Evolutionary conservation across 2,329 filamentous ascomycete genomes (phyloP).

Genomic region (Ascocoryne sarcoides): DNA sequence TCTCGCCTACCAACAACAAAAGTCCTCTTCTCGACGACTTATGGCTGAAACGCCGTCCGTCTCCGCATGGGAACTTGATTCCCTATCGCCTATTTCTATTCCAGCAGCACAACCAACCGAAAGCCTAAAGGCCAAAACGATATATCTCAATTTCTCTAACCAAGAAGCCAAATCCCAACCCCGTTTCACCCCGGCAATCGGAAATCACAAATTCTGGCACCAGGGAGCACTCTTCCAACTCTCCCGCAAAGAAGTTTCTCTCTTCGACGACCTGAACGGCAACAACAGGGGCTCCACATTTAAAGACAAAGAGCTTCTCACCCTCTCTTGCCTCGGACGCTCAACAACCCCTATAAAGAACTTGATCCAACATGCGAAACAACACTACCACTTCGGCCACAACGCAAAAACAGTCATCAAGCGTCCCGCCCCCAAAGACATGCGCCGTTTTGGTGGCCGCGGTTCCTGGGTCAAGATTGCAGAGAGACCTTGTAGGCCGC

Average conservation of each 20-base stretch:
- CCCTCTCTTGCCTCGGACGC: constrained; percentile 47
- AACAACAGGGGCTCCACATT: constrained; percentile 27
- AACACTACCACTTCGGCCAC: constrained; percentile 42
- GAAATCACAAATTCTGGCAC: constrained; percentile 46
- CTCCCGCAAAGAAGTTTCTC: constrained; percentile 17
- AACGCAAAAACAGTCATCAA: constrained; percentile 51
- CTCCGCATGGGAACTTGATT: constrained; percentile 42
- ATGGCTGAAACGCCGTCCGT: constrained; percentile 47
- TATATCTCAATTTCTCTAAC: constrained; percentile 51
- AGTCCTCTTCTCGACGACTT: constrained; percentile 42
- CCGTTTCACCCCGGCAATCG: constrained; percentile 45
- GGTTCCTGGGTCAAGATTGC: constrained; percentile 48
- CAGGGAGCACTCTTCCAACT: constrained; percentile 42
- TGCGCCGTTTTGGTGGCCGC: constrained; percentile 36
- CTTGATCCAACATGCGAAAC: constrained; percentile 45
- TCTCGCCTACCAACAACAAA: constrained; percentile 43
- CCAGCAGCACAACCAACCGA: constrained; percentile 8
- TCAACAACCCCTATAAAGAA: constrained; percentile 43
- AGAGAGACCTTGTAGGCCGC: constrained; percentile 57
- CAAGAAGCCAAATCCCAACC: constrained; percentile 45
- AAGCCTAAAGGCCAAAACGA: constrained; percentile 29
- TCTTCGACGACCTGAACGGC: constrained; percentile 18
- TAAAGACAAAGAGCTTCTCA: constrained; percentile 44
- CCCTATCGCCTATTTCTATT: too few relatives aligned
- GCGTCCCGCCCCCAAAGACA: constrained; percentile 39